These are phyloP conservation scores for Magnaporthales sp. DNA, from an alignment of 2,329 filamentous ascomycete species.

Conservation along the genomic window DNA sequence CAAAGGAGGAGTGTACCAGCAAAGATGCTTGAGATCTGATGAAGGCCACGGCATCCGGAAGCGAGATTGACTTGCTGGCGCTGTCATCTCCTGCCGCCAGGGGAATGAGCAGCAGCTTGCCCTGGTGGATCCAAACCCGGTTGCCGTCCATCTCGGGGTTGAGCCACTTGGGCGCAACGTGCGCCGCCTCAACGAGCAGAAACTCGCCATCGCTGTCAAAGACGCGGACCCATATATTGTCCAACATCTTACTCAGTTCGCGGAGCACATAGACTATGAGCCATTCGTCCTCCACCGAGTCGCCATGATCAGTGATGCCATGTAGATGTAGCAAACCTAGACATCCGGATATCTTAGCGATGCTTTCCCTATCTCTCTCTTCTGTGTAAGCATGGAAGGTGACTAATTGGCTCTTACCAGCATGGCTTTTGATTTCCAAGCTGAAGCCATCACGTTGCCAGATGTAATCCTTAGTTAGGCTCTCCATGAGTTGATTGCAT, in stretches of 20 bases:
- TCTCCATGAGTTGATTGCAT: constrained; percentile 51
- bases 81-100: constrained; percentile 9
- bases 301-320: constrained; percentile 79
- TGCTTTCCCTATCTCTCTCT: neutral
- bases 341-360: neutral
- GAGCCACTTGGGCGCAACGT: constrained; percentile 78
- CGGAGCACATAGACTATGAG: constrained; percentile 83
- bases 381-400: too few species aligned
- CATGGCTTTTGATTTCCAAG: constrained; percentile 53
- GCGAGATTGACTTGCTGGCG: constrained; percentile 36
- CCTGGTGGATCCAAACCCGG: constrained; percentile 80
- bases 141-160: constrained; percentile 85
- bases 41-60: constrained; percentile 54
- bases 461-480: constrained; percentile 74
- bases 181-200: constrained; percentile 86
- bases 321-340: constrained; percentile 53
- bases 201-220: constrained; percentile 92
- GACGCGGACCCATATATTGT: constrained; percentile 72
- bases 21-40: constrained; percentile 47
- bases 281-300: constrained; percentile 97
- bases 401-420: constrained; percentile 32
- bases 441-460: constrained; percentile 85
- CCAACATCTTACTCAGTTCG: constrained; percentile 66
- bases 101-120: constrained; percentile 67
- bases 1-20: constrained; percentile 61